Evolutionary conservation across 768 basidiomycete genomes (phyloP), one percentile per base, ranked within the genome.

Genomic region (Hydnomerulius pinastri): DNA sequence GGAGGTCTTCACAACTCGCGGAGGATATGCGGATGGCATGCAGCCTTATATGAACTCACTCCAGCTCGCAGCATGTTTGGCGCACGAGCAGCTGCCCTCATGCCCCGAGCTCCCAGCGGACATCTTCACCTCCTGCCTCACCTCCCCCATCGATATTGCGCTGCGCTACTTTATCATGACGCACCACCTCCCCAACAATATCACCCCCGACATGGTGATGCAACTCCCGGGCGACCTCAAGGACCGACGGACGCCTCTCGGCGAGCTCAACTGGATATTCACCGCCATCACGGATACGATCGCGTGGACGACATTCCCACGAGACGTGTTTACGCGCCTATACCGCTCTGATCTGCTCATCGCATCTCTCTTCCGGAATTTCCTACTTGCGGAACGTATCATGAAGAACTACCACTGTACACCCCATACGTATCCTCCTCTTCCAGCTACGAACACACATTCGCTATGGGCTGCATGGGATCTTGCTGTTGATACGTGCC

Each of bases 221-320:
- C 90, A 94, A 66, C 81, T 99, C 11, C 97, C 97, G 0, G 97
- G 97, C 8, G 95, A 98, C 65, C 80, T 98, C 52, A 97, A 96
- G 70, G 97, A 99, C 63, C 82, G 97, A 17, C 82, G 95, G 21
- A 98, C 97, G 1, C 95, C 97, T 1, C 76, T 99, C 0, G 97
- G 97, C 43, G 97, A 99, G 71, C 81, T 99, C n/a, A 97, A 96
- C 66, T 99, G 97, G 97, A 98, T 98, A 55, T 98, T 98, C 72
- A 98, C 94, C 1, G 93, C 96, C 28, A 91, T 99, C 48, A 98
- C 97, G 13, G 97, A 99, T 71, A 98, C 97, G 8, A 98, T 99
- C 54, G 97, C 97, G 6, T 99, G 97, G 97, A 95, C 95, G 12
- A 91, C 92, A 2, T 96, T 99, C 67, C 88, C 94, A 32, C 82